phyloP scores from a whole-genome alignment of 2,329 filamentous ascomycete genomes.

The Chaetomium sp. region DNA sequence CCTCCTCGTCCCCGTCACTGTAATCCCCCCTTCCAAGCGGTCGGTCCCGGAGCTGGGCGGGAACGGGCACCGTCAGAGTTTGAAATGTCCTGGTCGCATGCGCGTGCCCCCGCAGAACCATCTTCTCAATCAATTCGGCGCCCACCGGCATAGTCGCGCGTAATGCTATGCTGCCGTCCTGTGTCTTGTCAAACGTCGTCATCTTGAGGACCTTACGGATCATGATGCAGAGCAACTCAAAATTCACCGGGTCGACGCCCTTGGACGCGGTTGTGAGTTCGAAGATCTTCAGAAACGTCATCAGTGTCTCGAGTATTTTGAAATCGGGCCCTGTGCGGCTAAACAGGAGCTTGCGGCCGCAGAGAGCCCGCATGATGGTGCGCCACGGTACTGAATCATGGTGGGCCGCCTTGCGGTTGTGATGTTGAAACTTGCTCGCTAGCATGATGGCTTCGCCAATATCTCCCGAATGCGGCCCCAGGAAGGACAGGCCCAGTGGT shows the following conservation, averaged over 20 bases:
- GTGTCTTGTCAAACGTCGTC: conserved; percentile 1
- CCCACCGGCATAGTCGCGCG: background rate
- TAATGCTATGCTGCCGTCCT: background rate
- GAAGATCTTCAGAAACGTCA: conserved; percentile 29
- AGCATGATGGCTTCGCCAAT: conserved; percentile 32
- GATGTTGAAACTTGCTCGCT: conserved; percentile 22
- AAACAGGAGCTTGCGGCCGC: conserved; percentile 29
- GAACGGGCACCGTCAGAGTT: conserved; percentile 25
- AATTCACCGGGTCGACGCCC: conserved; percentile 31
- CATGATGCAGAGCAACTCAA: conserved; percentile 32
- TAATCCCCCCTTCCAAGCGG: background rate
- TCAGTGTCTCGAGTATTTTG: conserved; percentile 28
- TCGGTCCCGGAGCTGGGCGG: conserved; percentile 1
- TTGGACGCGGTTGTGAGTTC: conserved; percentile 24
- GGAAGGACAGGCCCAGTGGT: background rate
- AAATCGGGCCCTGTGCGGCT: conserved; percentile 21
- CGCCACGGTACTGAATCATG: conserved; percentile 37
- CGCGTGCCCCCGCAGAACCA: conserved; percentile 8
- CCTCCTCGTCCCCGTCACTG: background rate
- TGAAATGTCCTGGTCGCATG: conserved; percentile 13
- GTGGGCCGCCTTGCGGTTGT: background rate
- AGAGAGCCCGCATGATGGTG: conserved; percentile 35
- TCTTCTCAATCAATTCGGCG: background rate
- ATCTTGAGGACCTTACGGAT: conserved; percentile 27
- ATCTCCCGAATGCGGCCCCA: background rate